Conservation (phyloP, 768 basidiomycete genomes). For the Chalciporus sphaerocephalus region DNA sequence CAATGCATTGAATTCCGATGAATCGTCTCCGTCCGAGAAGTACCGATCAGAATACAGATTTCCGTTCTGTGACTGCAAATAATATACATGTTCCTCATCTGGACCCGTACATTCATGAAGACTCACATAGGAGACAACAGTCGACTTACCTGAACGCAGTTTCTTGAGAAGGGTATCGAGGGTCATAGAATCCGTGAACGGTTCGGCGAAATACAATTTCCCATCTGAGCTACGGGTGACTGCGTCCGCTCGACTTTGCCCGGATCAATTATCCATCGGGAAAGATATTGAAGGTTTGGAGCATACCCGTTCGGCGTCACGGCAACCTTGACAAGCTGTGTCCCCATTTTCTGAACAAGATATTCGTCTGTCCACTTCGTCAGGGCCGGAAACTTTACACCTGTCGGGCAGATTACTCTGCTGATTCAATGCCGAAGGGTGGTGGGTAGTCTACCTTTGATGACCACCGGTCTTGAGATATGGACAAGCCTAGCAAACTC, state of each 20-base stretch:
- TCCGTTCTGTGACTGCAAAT: conserved; percentile 91
- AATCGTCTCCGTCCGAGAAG: conserved; percentile 34
- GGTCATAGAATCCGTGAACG: conserved; percentile 62
- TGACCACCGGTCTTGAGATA: conserved; percentile 67
- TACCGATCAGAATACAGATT: conserved; percentile 61
- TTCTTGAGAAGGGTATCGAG: conserved; percentile 50
- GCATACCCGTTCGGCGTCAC: conserved; percentile 80
- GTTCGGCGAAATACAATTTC: conserved; percentile 71
- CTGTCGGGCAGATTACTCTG: conserved; percentile 30
- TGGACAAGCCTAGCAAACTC: conserved; percentile 68
- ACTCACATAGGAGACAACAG: neutral
- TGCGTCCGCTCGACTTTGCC: conserved; percentile 68
- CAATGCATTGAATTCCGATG: conserved; percentile 60
- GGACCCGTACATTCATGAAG: neutral
- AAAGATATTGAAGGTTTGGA: neutral
- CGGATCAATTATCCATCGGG: conserved; percentile 11
- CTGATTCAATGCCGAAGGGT: neutral
- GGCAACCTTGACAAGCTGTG: conserved; percentile 61
- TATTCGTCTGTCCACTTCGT: conserved; percentile 65
- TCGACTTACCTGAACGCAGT: conserved; percentile 34
- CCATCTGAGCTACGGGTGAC: conserved; percentile 52
- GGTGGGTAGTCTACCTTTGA: conserved; percentile 52
- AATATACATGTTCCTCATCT: conserved; percentile 42
- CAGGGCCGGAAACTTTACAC: conserved; percentile 42
- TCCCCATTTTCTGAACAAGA: conserved; percentile 52